phyloP scores from a whole-genome alignment of 1,139 yeast species.

The Suhomyces choctaworum region DNA sequence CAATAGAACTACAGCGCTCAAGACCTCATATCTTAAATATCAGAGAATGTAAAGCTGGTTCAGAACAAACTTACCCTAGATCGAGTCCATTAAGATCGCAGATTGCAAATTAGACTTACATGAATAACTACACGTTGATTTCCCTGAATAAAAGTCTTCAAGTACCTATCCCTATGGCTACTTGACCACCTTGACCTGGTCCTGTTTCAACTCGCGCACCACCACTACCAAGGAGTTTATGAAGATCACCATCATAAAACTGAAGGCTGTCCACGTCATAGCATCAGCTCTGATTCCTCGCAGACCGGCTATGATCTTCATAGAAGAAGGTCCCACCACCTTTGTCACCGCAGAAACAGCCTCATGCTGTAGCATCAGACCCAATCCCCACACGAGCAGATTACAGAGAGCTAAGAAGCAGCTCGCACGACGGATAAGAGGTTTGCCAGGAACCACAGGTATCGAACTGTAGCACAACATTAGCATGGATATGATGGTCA shows the following conservation, averaged over 20 bases:
- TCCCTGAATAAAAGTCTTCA: too few species aligned
- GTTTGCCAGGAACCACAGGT: constrained; percentile 52
- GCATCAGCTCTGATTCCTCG: constrained; percentile 53
- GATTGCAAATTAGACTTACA: too few species aligned
- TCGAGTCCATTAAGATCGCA: too few species aligned
- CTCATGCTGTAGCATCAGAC: constrained; percentile 68
- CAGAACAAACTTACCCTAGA: too few species aligned
- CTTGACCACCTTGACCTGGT: too few species aligned
- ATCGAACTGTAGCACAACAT: constrained; percentile 43
- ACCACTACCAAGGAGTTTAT: constrained; percentile 10
- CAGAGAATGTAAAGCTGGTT: too few species aligned
- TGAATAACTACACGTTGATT: too few species aligned
- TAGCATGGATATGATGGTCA: constrained; percentile 44
- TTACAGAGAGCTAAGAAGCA: constrained; percentile 38
- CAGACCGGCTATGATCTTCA: constrained; percentile 46
- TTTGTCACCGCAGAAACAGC: constrained; percentile 50
- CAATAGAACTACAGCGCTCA: too few species aligned
- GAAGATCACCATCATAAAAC: constrained; percentile 30
- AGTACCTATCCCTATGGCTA: too few species aligned
- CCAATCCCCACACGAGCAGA: constrained; percentile 63
- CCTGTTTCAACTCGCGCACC: constrained; percentile 3
- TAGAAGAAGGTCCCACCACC: constrained; percentile 52
- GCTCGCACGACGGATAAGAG: constrained; percentile 30
- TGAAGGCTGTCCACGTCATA: constrained; percentile 27
- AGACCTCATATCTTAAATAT: too few species aligned